phyloP scores from a whole-genome alignment of 116 monocot species.

The Papilionanthe hybrid region DNA sequence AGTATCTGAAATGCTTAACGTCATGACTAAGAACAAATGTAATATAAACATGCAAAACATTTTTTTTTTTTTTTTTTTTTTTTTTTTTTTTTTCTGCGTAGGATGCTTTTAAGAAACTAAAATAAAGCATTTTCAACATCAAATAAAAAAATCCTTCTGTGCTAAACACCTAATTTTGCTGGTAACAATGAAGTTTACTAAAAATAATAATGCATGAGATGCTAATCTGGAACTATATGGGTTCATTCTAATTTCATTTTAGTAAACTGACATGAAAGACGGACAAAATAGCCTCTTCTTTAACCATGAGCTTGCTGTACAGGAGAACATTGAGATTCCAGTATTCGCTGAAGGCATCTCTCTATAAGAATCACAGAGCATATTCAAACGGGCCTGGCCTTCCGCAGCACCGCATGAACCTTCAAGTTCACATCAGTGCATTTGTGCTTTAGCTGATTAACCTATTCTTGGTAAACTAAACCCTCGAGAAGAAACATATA shows the following conservation, averaged over 20 bases:
- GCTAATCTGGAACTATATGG: background rate
- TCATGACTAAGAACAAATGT: too few relatives aligned
- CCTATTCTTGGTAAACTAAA: background rate
- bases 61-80: too few relatives aligned
- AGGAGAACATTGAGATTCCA: background rate
- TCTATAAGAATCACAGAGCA: background rate
- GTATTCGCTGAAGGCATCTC: background rate
- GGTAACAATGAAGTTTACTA: background rate
- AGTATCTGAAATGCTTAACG: too few relatives aligned
- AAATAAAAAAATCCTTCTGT: background rate
- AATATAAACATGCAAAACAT: too few relatives aligned
- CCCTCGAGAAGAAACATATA: background rate
- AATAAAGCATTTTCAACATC: background rate
- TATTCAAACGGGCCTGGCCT: background rate
- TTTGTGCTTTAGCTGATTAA: background rate
- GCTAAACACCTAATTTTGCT: background rate
- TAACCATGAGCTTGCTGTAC: background rate
- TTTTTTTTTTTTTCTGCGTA: too few relatives aligned
- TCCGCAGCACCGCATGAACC: background rate
- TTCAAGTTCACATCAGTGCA: background rate
- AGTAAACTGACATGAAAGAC: background rate
- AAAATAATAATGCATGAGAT: background rate
- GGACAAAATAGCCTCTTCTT: background rate
- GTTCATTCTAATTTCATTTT: background rate
- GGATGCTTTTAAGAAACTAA: background rate